Conservation (phyloP, 2,329 filamentous ascomycete species). For the Arthrinium phaeospermum region DNA sequence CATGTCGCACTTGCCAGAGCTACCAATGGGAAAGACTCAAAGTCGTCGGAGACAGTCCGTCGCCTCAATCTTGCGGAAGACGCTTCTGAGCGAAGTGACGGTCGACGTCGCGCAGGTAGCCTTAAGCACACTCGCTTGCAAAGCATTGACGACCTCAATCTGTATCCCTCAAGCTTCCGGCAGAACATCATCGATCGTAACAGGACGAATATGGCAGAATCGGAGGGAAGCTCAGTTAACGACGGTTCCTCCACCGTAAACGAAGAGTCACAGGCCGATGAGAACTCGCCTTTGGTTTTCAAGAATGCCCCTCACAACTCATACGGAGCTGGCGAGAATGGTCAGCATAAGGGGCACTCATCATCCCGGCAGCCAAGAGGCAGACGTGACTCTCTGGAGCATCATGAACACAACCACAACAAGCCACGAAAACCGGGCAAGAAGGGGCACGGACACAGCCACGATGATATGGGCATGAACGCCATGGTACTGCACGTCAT, state of each 20-base stretch:
- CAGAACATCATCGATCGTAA: conserved; percentile 92
- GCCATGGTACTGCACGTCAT: conserved; percentile 79
- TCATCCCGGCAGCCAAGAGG: conserved; percentile 35
- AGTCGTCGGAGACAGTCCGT: conserved; percentile 41
- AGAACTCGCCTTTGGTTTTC: conserved; percentile 46
- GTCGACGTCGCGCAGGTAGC: conserved; percentile 52
- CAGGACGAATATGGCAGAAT: conserved; percentile 63
- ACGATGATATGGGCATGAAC: conserved; percentile 94
- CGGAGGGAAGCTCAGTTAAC: conserved; percentile 60
- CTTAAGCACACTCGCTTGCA: conserved; percentile 63
- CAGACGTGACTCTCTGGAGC: conserved; percentile 59
- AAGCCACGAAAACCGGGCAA: conserved; percentile 62
- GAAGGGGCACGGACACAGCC: conserved; percentile 69
- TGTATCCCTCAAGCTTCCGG: conserved; percentile 88
- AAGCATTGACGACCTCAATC: conserved; percentile 75
- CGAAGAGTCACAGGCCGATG: conserved; percentile 39
- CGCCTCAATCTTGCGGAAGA: conserved; percentile 47
- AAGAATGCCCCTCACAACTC: conserved; percentile 33
- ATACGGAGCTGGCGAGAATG: conserved; percentile 26
- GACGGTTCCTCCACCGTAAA: conserved; percentile 46
- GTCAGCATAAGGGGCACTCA: conserved; percentile 37
- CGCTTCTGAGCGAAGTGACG: conserved; percentile 35
- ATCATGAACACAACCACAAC: conserved; percentile 80
- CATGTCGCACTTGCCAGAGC: conserved; percentile 63
- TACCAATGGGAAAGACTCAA: conserved; percentile 35